Conservation (phyloP, 345 rosid genomes). For the Corchorus capsularis region DNA sequence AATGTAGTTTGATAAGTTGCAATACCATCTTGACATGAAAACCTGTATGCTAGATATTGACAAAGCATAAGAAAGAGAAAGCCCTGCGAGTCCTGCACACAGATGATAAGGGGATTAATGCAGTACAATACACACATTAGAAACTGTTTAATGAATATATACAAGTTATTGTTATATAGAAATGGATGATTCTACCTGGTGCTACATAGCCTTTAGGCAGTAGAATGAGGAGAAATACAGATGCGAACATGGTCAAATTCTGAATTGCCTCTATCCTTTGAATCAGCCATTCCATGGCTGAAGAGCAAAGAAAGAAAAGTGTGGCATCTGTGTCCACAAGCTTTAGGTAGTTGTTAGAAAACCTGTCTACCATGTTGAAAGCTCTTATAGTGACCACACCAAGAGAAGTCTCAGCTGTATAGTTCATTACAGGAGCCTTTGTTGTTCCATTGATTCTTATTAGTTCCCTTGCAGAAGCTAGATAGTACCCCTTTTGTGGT, state of each 20-base stretch:
- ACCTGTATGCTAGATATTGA: conserved; percentile 57
- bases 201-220: conserved; percentile 62
- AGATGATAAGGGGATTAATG: not conserved
- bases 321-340: conserved; percentile 70
- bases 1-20: conserved; percentile 63
- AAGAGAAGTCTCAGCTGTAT: conserved; percentile 80
- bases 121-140: not conserved
- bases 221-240: conserved; percentile 64
- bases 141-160: not conserved
- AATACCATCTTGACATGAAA: conserved; percentile 58
- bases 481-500: conserved; percentile 55
- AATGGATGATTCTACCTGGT: conserved; percentile 41
- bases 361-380: conserved; percentile 59
- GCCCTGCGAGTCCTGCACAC: conserved; percentile 57
- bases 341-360: conserved; percentile 54
- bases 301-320: conserved; percentile 73
- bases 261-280: conserved; percentile 63
- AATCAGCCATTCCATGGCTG: conserved; percentile 73
- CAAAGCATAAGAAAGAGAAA: conserved; percentile 67
- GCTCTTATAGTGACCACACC: conserved; percentile 81
- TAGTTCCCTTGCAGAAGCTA: conserved; percentile 77
- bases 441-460: conserved; percentile 91
- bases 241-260: conserved; percentile 63
- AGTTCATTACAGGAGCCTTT: conserved; percentile 89
- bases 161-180: not conserved